phyloP scores from a whole-genome alignment of 345 rosid species.

The Nasturtium officinale region DNA sequence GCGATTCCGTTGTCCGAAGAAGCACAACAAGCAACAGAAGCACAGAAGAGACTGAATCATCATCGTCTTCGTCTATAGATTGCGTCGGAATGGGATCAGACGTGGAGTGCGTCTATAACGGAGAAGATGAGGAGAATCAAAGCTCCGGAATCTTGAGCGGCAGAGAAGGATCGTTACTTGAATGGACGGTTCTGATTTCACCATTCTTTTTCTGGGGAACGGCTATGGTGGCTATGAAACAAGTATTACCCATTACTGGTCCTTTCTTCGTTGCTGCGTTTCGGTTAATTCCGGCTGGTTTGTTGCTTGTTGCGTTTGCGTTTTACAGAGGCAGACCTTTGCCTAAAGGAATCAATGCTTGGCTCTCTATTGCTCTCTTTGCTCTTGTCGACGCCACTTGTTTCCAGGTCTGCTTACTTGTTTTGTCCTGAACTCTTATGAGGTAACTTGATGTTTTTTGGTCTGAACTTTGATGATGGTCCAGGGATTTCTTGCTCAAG shows the following conservation, averaged over 20 bases:
- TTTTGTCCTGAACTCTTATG: constrained; percentile 4
- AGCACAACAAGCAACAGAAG: constrained; percentile 43
- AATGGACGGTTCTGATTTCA: constrained; percentile 73
- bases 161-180: constrained; percentile 37
- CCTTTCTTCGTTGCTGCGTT: constrained; percentile 87
- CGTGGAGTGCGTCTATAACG: constrained; percentile 49
- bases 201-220: constrained; percentile 99
- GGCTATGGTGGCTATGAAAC: constrained; percentile 98
- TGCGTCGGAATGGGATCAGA: constrained; percentile 64
- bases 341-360: constrained; percentile 76
- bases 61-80: constrained; percentile 37
- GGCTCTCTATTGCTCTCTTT: constrained; percentile 84
- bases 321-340: constrained; percentile 55
- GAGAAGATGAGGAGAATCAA: constrained; percentile 30
- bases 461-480: constrained; percentile 21
- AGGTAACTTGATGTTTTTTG: background rate
- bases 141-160: constrained; percentile 36
- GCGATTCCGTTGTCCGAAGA: constrained; percentile 36
- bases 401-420: constrained; percentile 59
- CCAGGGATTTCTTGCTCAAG: constrained; percentile 91
- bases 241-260: constrained; percentile 80
- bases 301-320: constrained; percentile 73
- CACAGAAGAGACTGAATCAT: constrained; percentile 34
- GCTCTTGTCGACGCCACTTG: constrained; percentile 83
- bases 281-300: constrained; percentile 87